These are phyloP conservation scores for Cystoisospora suis DNA, from an alignment of 169 alveolate species.

Conservation along the genomic window DNA sequence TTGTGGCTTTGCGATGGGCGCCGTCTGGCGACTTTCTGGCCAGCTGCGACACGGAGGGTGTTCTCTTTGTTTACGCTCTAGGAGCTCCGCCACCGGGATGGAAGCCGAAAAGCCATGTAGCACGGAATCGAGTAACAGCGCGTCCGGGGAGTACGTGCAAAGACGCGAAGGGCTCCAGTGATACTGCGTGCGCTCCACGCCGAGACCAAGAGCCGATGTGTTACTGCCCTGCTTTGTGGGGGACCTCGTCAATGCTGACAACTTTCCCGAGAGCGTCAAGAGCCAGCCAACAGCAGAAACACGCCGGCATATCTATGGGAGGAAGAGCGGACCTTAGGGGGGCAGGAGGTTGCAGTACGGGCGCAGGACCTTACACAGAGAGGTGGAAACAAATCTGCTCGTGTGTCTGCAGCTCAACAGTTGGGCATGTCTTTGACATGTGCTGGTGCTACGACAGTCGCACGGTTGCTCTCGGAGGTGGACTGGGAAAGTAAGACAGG, in stretches of 20 bases:
- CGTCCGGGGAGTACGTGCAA: neutral
- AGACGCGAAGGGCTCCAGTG: neutral
- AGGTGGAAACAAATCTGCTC: slow-evolving; percentile 18
- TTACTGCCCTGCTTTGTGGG: neutral
- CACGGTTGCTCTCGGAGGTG: slow-evolving; percentile 15
- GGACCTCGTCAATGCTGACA: neutral
- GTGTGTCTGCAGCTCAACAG: slow-evolving; percentile 6
- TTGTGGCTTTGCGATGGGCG: slow-evolving; percentile 49
- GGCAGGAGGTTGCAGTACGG: neutral
- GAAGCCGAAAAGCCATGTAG: neutral
- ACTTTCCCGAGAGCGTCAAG: neutral
- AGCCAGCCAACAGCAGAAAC: neutral
- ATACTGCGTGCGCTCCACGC: neutral
- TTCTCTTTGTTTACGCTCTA: slow-evolving; percentile 14
- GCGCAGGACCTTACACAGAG: neutral
- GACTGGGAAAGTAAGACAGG: neutral
- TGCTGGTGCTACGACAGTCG: slow-evolving; percentile 37
- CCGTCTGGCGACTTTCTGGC: slow-evolving; percentile 18
- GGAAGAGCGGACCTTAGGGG: neutral
- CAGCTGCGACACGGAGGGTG: slow-evolving; percentile 23
- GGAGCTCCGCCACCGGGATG: neutral
- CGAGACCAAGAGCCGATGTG: neutral
- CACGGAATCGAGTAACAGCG: neutral
- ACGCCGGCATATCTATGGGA: neutral
- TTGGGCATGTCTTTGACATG: slow-evolving; percentile 25